Evolutionary conservation across 1,284 basidiomycete genomes (phyloP).

Genomic region (Heterobasidion irregulare): DNA sequence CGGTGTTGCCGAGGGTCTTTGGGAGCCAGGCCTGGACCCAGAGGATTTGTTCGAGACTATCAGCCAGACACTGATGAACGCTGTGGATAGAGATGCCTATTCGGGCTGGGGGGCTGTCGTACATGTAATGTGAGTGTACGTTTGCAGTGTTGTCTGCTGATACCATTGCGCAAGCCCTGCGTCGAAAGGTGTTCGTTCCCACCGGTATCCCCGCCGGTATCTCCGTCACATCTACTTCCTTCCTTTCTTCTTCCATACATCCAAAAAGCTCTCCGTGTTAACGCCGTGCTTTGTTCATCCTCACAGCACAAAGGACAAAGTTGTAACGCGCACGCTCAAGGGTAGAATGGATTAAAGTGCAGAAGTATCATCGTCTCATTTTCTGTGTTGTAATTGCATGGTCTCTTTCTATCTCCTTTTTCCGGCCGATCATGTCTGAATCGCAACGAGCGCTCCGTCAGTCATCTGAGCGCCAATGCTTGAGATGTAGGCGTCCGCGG

Average conservation of each 20-base stretch:
- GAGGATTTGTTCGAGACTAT: constrained; percentile 99
- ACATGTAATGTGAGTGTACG: constrained; percentile 86
- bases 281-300: neutral
- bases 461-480: too few relatives aligned
- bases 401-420: neutral
- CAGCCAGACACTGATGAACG: constrained; percentile 92
- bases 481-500: too few relatives aligned
- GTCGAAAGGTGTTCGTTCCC: too few relatives aligned
- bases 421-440: neutral
- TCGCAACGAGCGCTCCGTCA: too few relatives aligned
- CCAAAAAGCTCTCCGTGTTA: too few relatives aligned
- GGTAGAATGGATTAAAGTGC: neutral
- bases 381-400: neutral
- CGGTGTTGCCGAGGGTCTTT: constrained; percentile 96
- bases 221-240: too few relatives aligned
- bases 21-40: constrained; percentile 95
- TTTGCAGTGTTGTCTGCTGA: constrained; percentile 2
- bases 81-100: constrained; percentile 93
- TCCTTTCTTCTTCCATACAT: too few relatives aligned
- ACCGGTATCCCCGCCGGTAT: too few relatives aligned
- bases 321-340: neutral
- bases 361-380: neutral
- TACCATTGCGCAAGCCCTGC: too few relatives aligned
- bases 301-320: neutral
- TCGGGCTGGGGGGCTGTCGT: constrained; percentile 97